A percentile compares a stretch with the other conserved stretches of the same genome.
These are phyloP conservation scores for Ceratobasidium sp. DNA, from an alignment of 1,284 basidiomycete species.

Conservation along the genomic window DNA sequence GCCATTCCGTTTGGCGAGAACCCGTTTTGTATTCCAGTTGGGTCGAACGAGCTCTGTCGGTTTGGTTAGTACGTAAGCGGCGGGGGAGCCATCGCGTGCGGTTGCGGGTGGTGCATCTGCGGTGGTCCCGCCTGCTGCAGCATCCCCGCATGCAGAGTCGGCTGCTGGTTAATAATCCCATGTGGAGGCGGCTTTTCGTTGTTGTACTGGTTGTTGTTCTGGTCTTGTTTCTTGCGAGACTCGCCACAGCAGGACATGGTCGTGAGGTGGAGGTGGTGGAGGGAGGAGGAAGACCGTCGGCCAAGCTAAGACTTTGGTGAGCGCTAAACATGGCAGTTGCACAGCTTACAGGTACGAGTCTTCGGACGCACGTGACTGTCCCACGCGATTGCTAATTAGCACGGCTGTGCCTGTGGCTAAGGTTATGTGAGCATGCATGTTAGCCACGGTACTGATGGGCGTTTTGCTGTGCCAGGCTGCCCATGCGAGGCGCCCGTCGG, in stretches of 20 bases:
- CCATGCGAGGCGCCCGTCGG: neutral
- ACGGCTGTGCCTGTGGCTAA: neutral
- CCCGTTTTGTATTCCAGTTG: neutral
- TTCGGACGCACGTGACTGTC: neutral
- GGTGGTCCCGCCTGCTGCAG: neutral
- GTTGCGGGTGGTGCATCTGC: conserved; percentile 34
- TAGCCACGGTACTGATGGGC: too few relatives aligned
- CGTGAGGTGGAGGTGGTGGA: neutral
- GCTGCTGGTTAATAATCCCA: conserved; percentile 36
- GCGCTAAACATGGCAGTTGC: conserved; percentile 30
- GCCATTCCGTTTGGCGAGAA: neutral
- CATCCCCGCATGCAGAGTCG: conserved; percentile 16
- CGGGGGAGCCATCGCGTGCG: conserved; percentile 2
- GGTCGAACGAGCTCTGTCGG: conserved; percentile 33
- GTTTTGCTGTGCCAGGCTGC: too few relatives aligned
- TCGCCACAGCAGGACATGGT: conserved; percentile 48
- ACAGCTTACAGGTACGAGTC: neutral
- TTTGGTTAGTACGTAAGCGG: conserved; percentile 12
- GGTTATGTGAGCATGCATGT: too few relatives aligned
- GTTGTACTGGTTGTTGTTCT: conserved; percentile 20
- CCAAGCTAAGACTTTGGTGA: neutral
- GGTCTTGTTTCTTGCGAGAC: conserved; percentile 44
- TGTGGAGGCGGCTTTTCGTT: neutral
- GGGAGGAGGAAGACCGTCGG: neutral
- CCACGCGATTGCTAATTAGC: too few relatives aligned